Conservation (phyloP, 164 flowering plant genomes). For the Chimonanthus praecox region DNA sequence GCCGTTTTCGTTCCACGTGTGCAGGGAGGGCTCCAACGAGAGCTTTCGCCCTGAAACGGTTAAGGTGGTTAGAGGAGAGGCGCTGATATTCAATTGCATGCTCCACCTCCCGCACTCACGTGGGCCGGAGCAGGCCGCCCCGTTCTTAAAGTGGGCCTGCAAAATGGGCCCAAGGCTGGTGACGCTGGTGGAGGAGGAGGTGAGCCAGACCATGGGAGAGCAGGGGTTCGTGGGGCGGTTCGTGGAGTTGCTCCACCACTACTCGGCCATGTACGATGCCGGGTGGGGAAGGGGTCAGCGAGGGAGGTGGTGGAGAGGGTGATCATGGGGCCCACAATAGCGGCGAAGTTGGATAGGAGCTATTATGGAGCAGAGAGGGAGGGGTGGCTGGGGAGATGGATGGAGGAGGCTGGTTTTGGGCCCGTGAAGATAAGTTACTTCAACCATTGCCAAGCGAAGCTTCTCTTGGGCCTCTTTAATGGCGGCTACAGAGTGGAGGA, state of each 20-base stretch:
- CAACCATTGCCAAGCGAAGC: slow-evolving; percentile 75
- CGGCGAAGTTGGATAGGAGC: slow-evolving; percentile 45
- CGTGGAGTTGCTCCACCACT: slow-evolving; percentile 71
- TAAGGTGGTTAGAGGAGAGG: slow-evolving; percentile 65
- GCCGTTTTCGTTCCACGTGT: slow-evolving; percentile 71
- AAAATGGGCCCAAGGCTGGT: slow-evolving; percentile 46
- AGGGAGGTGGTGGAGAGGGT: slow-evolving; percentile 61
- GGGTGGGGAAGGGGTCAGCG: slow-evolving; percentile 58
- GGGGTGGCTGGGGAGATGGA: slow-evolving; percentile 40
- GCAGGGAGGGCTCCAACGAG: slow-evolving; percentile 56
- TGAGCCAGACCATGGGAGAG: slow-evolving; percentile 14
- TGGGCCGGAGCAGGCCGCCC: slow-evolving; percentile 44
- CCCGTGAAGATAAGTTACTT: slow-evolving; percentile 47
- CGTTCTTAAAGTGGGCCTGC: slow-evolving; percentile 49
- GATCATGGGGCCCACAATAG: slow-evolving; percentile 64
- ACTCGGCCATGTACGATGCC: slow-evolving; percentile 71
- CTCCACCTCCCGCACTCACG: slow-evolving; percentile 65
- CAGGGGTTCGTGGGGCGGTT: slow-evolving; percentile 49
- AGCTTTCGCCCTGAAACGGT: slow-evolving; percentile 43
- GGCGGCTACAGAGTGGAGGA: slow-evolving; percentile 79
- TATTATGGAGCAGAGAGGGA: slow-evolving; percentile 25
- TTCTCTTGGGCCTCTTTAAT: slow-evolving; percentile 57
- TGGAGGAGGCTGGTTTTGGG: slow-evolving; percentile 35
- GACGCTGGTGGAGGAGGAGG: slow-evolving; percentile 68
- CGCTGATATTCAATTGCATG: slow-evolving; percentile 62